Base-by-base conservation (phyloP, 305 asterid species). In the Fraxinus greggii region DNA sequence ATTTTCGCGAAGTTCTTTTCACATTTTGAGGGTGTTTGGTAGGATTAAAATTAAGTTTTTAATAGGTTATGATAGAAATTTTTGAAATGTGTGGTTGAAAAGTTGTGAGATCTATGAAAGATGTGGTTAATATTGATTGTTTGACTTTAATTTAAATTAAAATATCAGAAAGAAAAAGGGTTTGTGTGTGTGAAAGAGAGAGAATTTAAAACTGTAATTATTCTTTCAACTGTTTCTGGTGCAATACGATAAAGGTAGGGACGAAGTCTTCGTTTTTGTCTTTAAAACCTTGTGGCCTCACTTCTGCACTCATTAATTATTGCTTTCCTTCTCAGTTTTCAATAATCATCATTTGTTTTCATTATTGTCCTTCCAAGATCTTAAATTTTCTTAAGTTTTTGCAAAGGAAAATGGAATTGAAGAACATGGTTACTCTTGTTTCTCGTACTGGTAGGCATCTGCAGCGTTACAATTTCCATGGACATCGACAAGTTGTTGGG, bases 401-500 rank as follows among this genome's bases (percentile, higher is more conserved):
- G 72, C 35, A 65, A 63, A 56, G 29, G 36, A 13, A 76, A 56
- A 86, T 89, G 92, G 92, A 89, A 67, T 78, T 88, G 83, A 85
- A 87, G 86, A 85, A 88, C 88, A 85, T 88, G 88, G 86, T 83
- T 83, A 75, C 87, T 83, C 92, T 89, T 33, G 92, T 87, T 85
- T 84, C 92, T 78, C 92, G 92, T 13, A 89, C 92, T 45, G 90
- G 92, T 32, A 84, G 92, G 32, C 86, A 87, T 69, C 17, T 86
- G 87, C 92, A 89, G 85, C 92, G 90, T 42, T 89, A 89, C 77
- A 87, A 89, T 83, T 79, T 84, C 73, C 86, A 45, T 7, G 92
- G 92, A 63, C 88, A 89, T 70, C 92, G 92, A 79, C 92, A 86
- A 86, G 90, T 89, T 78, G 92, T 89, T 51, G 92, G 92, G 92